A percentile compares a stretch with the other conserved stretches of the same genome.
Conservation (phyloP, 139 green algal species). For the Chlorella sp. region DNA sequence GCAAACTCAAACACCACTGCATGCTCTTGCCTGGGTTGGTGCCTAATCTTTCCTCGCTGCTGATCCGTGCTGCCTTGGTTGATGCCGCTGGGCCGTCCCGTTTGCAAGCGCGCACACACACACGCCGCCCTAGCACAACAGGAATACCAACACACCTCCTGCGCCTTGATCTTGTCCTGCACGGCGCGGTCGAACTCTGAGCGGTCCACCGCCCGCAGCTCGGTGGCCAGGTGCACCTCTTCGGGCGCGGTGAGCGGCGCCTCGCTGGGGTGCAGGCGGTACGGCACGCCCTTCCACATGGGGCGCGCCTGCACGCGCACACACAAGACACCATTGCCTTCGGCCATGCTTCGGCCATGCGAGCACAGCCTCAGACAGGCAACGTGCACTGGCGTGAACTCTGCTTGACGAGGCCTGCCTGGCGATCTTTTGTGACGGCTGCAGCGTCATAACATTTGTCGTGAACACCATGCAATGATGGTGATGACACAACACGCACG, state of each 20-base stretch:
- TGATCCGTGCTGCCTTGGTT: too few species aligned
- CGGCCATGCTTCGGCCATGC: too few species aligned
- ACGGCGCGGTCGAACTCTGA: conserved; percentile 35
- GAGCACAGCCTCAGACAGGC: too few species aligned
- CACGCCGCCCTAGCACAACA: not conserved
- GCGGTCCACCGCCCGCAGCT: conserved; percentile 23
- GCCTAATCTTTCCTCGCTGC: not conserved
- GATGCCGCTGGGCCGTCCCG: too few species aligned
- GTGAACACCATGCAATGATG: not conserved
- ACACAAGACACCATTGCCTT: too few species aligned
- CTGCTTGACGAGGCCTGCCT: too few species aligned
- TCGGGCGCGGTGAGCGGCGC: conserved; percentile 35
- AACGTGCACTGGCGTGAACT: too few species aligned
- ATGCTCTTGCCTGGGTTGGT: not conserved
- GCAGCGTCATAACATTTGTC: not conserved
- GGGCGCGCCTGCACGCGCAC: conserved; percentile 33
- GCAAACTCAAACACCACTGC: not conserved
- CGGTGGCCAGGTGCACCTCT: conserved; percentile 30
- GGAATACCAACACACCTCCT: conserved; percentile 21
- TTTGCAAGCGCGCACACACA: not conserved
- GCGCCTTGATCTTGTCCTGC: conserved; percentile 20
- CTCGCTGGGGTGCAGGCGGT: conserved; percentile 12
- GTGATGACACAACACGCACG: not conserved
- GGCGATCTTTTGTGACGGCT: too few species aligned
- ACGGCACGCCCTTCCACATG: conserved; percentile 28